Evolutionary conservation across 768 basidiomycete genomes (phyloP), one percentile per base, ranked within the genome.

Genomic region (Amyloporia xantha): DNA sequence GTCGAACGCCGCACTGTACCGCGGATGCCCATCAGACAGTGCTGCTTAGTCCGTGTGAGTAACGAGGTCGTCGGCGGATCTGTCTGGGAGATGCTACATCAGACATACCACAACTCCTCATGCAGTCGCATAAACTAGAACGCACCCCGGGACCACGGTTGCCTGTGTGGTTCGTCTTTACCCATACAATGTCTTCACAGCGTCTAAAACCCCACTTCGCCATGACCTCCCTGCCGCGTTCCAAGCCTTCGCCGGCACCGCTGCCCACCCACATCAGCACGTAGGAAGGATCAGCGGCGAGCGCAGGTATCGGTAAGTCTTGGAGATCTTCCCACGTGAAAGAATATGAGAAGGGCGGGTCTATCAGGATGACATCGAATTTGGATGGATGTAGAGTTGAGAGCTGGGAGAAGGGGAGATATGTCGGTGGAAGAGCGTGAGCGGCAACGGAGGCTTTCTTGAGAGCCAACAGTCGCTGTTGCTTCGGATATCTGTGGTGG

Each of bases 171-270:
- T 97, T 99, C 40, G 91, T 94, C 70, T 91, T 92, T 48, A 96
- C 86, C 94, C 93, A 98, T 4, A 96, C 90, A n/a, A 99, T 89
- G 62, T 99, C 96, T 60, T 99, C 96, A 59, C 92, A 96, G 44
- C 96, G 69, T 37, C 92, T 72, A 62, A 92, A 95, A 3, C 95
- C 96, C 94, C 95, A 99, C 65, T 81, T 86, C 1, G 84, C 87
- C 33, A 99, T 75, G 23, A 94, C 72, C 65, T 97, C 95, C 27
- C 94, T 71, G 0, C 96, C 96, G 27, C 85, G 75, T 63, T 99
- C 96, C 24, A 99, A 73, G 0, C 93, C 96, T 42, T 90, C 91
- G 2, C 85, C 83, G 5, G 87, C 86, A 2, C 92, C 92, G 53
- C 81, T 84, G 4, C 96, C 96, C 1, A 96, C 92, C 95, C 95